Evolutionary conservation across 768 basidiomycete genomes (phyloP).

Genomic region (Mycena leptocephala): DNA sequence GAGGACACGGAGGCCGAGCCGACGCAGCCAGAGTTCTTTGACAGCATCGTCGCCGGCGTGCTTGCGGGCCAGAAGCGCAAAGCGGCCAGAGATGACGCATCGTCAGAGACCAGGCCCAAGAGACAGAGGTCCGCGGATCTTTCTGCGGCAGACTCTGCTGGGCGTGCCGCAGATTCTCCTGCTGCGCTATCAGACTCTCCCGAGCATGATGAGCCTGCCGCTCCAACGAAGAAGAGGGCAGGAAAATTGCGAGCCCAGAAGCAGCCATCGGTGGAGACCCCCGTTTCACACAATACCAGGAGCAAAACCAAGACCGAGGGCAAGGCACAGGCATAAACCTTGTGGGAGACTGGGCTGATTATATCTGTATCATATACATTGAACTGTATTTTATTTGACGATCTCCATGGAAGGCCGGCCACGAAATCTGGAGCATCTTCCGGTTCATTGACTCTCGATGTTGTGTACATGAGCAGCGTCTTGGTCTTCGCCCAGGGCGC

Average conservation of each 20-base stretch:
- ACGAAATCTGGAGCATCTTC: too few relatives aligned
- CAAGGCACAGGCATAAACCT: too few relatives aligned
- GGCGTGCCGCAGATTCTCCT: too few relatives aligned
- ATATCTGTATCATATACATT: too few relatives aligned
- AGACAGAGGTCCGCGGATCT: background rate
- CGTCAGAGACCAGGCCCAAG: background rate
- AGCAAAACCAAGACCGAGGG: background rate
- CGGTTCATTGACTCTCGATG: too few relatives aligned
- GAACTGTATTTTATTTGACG: too few relatives aligned
- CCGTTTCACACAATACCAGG: background rate
- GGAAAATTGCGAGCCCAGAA: background rate
- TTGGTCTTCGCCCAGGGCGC: too few relatives aligned
- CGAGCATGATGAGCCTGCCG: background rate
- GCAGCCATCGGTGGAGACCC: background rate
- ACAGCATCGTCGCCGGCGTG: conserved; percentile 7
- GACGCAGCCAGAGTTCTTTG: conserved; percentile 12
- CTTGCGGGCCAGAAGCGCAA: conserved; percentile 13
- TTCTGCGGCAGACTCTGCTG: too few relatives aligned
- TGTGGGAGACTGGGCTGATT: too few relatives aligned
- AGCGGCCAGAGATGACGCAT: background rate
- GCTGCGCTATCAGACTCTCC: background rate
- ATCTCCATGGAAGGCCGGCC: too few relatives aligned
- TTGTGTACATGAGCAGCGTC: too few relatives aligned
- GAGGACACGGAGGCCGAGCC: background rate
- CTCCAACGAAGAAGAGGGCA: background rate